Evolutionary conservation across 202 grass and related monocot genomes (phyloP).

Genomic region (Zoysia matrella): DNA sequence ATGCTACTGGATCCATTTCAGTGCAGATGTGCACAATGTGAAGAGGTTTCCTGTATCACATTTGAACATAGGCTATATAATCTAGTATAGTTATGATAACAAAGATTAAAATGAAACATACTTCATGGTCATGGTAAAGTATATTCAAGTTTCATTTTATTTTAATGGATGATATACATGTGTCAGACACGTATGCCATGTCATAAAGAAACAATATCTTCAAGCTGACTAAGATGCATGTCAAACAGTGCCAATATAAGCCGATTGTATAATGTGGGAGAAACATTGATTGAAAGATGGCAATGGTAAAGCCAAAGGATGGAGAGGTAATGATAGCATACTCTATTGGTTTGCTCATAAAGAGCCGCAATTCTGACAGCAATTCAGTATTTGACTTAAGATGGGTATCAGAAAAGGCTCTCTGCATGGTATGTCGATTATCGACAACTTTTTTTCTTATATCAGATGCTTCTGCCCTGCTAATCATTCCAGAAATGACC

Average conservation of each 20-base stretch:
- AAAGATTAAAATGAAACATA: background rate
- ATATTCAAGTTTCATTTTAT: background rate
- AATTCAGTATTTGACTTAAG: slow-evolving; percentile 53
- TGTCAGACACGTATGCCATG: background rate
- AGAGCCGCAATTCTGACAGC: slow-evolving; percentile 45
- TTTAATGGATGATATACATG: slow-evolving; percentile 9
- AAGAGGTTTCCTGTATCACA: slow-evolving; percentile 53
- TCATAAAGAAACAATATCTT: background rate
- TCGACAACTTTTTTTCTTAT: slow-evolving; percentile 57
- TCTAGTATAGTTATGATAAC: background rate
- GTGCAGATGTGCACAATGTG: slow-evolving; percentile 64
- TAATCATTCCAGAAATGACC: slow-evolving; percentile 53
- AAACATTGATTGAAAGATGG: slow-evolving; percentile 3
- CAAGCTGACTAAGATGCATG: slow-evolving; percentile 13
- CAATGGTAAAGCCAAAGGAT: slow-evolving; percentile 9
- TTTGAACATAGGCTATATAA: slow-evolving; percentile 10
- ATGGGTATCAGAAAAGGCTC: slow-evolving; percentile 42
- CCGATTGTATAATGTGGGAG: background rate
- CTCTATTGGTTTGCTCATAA: slow-evolving; percentile 53
- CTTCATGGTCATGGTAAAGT: background rate
- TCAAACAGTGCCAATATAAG: background rate
- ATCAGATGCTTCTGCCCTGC: slow-evolving; percentile 47
- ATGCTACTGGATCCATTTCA: slow-evolving; percentile 61
- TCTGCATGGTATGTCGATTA: slow-evolving; percentile 42
- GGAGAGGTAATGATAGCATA: slow-evolving; percentile 24